These are phyloP conservation scores for Blastomyces parvus DNA, from an alignment of 2,329 filamentous ascomycete species.

Conservation along the genomic window DNA sequence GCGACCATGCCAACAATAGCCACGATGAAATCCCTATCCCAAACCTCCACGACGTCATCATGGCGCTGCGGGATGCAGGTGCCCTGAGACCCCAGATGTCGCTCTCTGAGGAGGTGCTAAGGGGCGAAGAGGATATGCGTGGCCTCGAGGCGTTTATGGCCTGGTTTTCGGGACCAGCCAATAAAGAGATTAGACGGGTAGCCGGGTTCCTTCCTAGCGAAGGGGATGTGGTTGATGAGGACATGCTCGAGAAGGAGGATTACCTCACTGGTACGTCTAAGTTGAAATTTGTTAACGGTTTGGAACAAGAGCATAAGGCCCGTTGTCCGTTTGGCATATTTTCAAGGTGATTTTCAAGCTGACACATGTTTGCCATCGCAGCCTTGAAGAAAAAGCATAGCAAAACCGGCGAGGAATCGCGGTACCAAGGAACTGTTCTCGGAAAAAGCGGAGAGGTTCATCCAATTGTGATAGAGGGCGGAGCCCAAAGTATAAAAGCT, in stretches of 20 bases:
- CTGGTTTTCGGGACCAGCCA: slow-evolving; percentile 66
- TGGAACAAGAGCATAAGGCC: neutral
- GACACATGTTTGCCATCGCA: slow-evolving; percentile 24
- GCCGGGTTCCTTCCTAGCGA: slow-evolving; percentile 59
- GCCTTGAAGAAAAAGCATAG: slow-evolving; percentile 86
- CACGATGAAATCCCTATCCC: slow-evolving; percentile 54
- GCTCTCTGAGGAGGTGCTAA: slow-evolving; percentile 59
- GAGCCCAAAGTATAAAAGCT: slow-evolving; percentile 56
- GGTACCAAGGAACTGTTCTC: slow-evolving; percentile 75
- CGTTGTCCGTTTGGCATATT: slow-evolving; percentile 6
- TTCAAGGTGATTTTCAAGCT: slow-evolving; percentile 1
- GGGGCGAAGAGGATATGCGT: slow-evolving; percentile 63
- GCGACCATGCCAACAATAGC: slow-evolving; percentile 60
- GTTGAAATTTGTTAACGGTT: neutral
- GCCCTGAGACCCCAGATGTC: slow-evolving; percentile 60
- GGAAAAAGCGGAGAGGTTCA: slow-evolving; percentile 63
- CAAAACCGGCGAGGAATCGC: slow-evolving; percentile 76
- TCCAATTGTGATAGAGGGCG: slow-evolving; percentile 69
- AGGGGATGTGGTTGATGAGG: slow-evolving; percentile 40
- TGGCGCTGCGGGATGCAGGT: slow-evolving; percentile 75
- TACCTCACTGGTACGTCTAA: slow-evolving; percentile 54
- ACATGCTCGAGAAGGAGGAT: slow-evolving; percentile 54
- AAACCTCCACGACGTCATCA: slow-evolving; percentile 66
- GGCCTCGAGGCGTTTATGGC: slow-evolving; percentile 68
- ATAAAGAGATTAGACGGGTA: slow-evolving; percentile 71